A percentile compares a stretch with the other conserved stretches of the same genome.
Conservation (phyloP, 2,329 filamentous ascomycete genomes). For the Colletotrichum trifolii region DNA sequence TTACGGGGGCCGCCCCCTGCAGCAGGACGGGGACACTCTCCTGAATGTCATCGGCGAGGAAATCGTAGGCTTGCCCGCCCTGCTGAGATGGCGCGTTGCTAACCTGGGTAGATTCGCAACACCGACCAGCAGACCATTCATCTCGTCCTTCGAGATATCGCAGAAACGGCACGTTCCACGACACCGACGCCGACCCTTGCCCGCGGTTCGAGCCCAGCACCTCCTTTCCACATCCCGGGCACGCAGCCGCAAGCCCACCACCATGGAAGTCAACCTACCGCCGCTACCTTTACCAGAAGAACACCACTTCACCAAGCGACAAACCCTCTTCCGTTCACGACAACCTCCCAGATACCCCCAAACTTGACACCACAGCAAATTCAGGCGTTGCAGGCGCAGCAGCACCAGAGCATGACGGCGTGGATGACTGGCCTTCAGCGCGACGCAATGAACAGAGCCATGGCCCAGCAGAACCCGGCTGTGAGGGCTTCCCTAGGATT, state of each 20-base stretch:
- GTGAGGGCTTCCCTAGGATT: constrained; percentile 52
- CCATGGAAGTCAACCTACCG: constrained; percentile 44
- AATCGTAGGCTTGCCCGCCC: constrained; percentile 52
- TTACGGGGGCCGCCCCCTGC: constrained; percentile 67
- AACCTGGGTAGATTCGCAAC: constrained; percentile 32
- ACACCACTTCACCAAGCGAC: constrained; percentile 43
- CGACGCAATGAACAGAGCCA: constrained; percentile 55
- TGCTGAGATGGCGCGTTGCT: constrained; percentile 22
- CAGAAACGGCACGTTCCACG: constrained; percentile 42
- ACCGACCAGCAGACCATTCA: constrained; percentile 62
- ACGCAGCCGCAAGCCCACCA: constrained; percentile 40
- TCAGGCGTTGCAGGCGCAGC: constrained; percentile 41
- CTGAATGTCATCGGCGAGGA: constrained; percentile 67
- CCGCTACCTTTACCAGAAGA: constrained; percentile 43
- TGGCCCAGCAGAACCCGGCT: constrained; percentile 56
- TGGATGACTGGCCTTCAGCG: constrained; percentile 60
- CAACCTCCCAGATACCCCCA: constrained; percentile 43
- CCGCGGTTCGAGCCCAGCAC: constrained; percentile 40
- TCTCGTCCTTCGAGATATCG: constrained; percentile 59
- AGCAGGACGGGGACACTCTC: constrained; percentile 66
- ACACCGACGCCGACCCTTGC: constrained; percentile 41
- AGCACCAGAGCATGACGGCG: constrained; percentile 56
- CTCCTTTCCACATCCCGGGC: constrained; percentile 39
- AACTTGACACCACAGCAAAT: constrained; percentile 36
- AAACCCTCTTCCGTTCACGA: constrained; percentile 44